Base-by-base conservation (phyloP, 106 monocot genomes). In the Alisma plantagoaquatica region DNA sequence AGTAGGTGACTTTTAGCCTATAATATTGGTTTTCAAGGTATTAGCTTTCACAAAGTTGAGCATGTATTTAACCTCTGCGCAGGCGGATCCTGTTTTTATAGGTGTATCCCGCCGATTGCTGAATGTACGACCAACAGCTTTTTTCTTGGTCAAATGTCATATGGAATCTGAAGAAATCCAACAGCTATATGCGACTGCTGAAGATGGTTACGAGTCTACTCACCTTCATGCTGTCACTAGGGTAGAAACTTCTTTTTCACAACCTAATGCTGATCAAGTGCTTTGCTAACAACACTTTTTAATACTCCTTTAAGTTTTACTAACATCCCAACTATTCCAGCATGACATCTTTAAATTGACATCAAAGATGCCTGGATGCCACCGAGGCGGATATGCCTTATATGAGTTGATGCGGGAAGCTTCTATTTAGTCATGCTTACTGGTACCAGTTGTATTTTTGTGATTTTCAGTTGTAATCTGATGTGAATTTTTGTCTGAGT, bases 151-250 rank as follows among this genome's bases (percentile, higher is more conserved):
- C 15, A 82, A 67, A 43, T 89, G 81, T 51, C 54, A 69, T 46
- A 59, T 89, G 23, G 60, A 69, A 3, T 78, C 84, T 29, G 29
- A 73, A 33, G 77, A 71, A 56, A 66, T 96, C 57, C 32, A 66
- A 29, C 45, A 82, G 57, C 56, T 96, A 9, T 96, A 96, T 60
- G 73, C 71, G 42, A 62, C 33, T 61, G 96, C 96, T 33, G 76
- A 81, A 79, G 84, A 96, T 85, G 84, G 84, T 12, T 96, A 69
- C 52, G 96, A 96, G 47, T 96, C 89, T n/a, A 96, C 84, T 21
- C 57, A 79, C 32, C 56, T 96, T 26, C 78, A 76, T 57, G 56
- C 73, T 38, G 76, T 85, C 44, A 68, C 71, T 46, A 69, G 32
- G 78, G 96, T 98, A 11, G 55, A 78, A 16, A 29, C 4, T 21